These are phyloP conservation scores for Termitomyces sp. DNA, from an alignment of 768 basidiomycete genomes.

Conservation along the genomic window DNA sequence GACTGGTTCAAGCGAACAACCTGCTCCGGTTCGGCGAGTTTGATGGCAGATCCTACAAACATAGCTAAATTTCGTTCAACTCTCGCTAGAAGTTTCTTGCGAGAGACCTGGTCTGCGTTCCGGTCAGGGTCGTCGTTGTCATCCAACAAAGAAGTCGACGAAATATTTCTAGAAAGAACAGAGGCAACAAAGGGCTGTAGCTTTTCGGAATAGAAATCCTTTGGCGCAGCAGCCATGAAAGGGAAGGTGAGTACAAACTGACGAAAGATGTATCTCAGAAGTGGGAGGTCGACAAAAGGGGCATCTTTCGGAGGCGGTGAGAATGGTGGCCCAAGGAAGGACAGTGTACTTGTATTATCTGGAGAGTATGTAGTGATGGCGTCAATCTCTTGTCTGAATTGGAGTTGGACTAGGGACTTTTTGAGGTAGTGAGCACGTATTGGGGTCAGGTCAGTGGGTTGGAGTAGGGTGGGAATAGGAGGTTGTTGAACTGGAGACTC, in stretches of 20 bases:
- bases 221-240: conserved; percentile 84
- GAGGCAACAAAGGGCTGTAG: conserved; percentile 91
- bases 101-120: conserved; percentile 46
- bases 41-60: conserved; percentile 77
- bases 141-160: conserved; percentile 54
- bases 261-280: conserved; percentile 84
- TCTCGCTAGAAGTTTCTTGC: conserved; percentile 67
- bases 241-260: conserved; percentile 95
- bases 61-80: conserved; percentile 81
- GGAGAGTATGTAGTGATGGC: conserved; percentile 46
- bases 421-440: conserved; percentile 97
- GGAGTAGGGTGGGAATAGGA: background rate
- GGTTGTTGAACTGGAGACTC: background rate
- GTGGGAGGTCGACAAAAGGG: conserved; percentile 68
- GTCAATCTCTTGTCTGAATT: conserved; percentile 77
- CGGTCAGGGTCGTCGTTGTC: conserved; percentile 37
- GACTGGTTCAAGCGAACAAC: conserved; percentile 84
- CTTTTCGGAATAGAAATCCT: conserved; percentile 90
- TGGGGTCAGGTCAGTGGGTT: conserved; percentile 55
- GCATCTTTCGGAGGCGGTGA: conserved; percentile 57
- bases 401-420: conserved; percentile 86
- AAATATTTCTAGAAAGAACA: conserved; percentile 74
- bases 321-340: conserved; percentile 88
- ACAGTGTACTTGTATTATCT: conserved; percentile 59
- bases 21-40: conserved; percentile 80